Conservation (phyloP, 805 yeast genomes). For the Ogataea pini region DNA sequence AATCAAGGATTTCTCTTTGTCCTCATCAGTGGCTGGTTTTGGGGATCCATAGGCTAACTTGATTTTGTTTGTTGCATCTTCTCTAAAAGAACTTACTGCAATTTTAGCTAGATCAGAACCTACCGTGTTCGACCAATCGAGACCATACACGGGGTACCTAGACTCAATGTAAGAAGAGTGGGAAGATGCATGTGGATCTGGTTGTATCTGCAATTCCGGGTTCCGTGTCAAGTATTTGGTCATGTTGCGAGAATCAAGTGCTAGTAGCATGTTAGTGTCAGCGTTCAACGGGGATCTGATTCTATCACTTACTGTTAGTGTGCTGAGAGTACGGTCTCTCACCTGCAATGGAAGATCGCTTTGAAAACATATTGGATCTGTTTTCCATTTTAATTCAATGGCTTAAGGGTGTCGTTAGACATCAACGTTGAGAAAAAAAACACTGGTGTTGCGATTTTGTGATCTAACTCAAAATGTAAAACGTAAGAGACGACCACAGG, state of each 20-base stretch:
- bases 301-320: constrained; percentile 16
- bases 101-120: constrained; percentile 45
- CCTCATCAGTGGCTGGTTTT: constrained; percentile 20
- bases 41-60: constrained; percentile 47
- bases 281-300: background rate
- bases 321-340: constrained; percentile 28
- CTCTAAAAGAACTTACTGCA: constrained; percentile 78
- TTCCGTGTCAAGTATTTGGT: constrained; percentile 1
- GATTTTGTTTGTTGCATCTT: constrained; percentile 69
- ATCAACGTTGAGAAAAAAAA: too few relatives aligned
- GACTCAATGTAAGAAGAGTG: constrained; percentile 47
- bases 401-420: too few relatives aligned
- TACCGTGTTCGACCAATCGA: constrained; percentile 50
- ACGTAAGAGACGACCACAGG: too few relatives aligned
- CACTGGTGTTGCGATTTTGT: too few relatives aligned
- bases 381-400: constrained; percentile 7
- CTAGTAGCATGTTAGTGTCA: constrained; percentile 1
- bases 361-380: constrained; percentile 16
- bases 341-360: constrained; percentile 33
- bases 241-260: background rate
- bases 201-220: constrained; percentile 7
- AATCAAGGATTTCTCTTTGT: constrained; percentile 23
- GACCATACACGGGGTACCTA: constrained; percentile 49
- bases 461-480: too few relatives aligned
- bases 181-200: constrained; percentile 11